Evolutionary conservation across 148 eudicot genomes (phyloP).

Genomic region (Euryodendron excelsum): DNA sequence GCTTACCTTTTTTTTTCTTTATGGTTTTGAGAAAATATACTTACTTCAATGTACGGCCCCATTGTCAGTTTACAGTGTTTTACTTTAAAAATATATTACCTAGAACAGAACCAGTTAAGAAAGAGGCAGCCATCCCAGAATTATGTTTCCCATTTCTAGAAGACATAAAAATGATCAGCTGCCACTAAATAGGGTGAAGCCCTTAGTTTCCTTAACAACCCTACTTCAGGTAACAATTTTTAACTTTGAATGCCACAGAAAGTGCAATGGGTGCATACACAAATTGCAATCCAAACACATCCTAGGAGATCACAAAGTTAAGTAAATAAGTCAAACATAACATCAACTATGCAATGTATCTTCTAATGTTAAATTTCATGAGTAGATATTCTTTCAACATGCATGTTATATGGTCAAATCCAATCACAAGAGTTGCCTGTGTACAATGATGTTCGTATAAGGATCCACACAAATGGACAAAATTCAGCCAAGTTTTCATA

Average conservation of each 20-base stretch:
- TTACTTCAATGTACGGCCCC: background rate
- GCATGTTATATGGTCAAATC: background rate
- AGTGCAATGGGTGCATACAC: background rate
- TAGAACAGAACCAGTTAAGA: background rate
- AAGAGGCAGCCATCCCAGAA: background rate
- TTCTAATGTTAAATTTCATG: too few species aligned
- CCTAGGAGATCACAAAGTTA: background rate
- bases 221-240: background rate
- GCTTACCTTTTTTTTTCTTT: background rate
- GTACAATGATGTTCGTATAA: background rate
- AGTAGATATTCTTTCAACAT: background rate
- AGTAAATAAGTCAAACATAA: background rate
- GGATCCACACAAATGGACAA: constrained; percentile 4
- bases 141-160: background rate
- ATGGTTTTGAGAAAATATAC: background rate
- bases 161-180: background rate
- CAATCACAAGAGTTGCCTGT: background rate
- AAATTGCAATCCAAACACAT: background rate
- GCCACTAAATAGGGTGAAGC: background rate
- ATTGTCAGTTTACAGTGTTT: background rate
- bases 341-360: background rate
- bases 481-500: background rate
- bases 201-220: background rate
- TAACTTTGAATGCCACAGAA: background rate
- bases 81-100: background rate